A percentile compares a stretch with the other conserved stretches of the same genome.
Evolutionary conservation across 2,329 filamentous ascomycete species (phyloP).

Genomic region (Akanthomyces lecanii): DNA sequence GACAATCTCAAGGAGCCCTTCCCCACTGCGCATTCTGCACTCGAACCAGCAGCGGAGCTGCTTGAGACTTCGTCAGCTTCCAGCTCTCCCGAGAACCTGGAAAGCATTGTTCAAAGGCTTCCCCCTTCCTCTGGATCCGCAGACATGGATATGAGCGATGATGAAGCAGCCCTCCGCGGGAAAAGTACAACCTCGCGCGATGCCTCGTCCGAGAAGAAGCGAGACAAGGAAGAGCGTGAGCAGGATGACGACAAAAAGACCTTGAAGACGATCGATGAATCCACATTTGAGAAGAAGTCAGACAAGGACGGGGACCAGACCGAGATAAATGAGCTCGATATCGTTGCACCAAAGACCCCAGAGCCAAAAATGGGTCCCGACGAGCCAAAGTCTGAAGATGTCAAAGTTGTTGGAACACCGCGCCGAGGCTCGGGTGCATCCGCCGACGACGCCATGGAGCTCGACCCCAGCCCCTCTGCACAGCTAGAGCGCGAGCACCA

Average conservation of each 20-base stretch:
- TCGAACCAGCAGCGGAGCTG: not conserved
- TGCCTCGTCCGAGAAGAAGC: too few relatives aligned
- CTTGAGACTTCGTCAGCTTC: not conserved
- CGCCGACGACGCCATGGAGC: not conserved
- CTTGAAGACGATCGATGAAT: not conserved
- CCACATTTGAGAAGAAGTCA: not conserved
- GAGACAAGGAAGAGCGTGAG: not conserved
- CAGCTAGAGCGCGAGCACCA: not conserved
- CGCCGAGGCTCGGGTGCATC: not conserved
- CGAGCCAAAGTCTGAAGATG: not conserved
- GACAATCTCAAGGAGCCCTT: not conserved
- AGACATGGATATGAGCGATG: not conserved
- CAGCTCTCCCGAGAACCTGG: not conserved
- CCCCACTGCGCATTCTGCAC: not conserved
- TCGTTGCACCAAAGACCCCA: too few relatives aligned
- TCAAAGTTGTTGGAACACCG: not conserved
- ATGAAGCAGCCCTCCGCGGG: too few relatives aligned
- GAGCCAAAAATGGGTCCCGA: not conserved
- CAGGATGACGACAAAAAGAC: not conserved
- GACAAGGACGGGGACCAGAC: too few relatives aligned
- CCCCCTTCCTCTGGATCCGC: not conserved
- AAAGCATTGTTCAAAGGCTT: not conserved
- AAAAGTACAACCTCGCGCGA: too few relatives aligned
- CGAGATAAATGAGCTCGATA: not conserved
- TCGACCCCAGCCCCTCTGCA: conserved; percentile 1